Evolutionary conservation across 2,329 filamentous ascomycete species (phyloP).

Genomic region (Alternaria arborescens): DNA sequence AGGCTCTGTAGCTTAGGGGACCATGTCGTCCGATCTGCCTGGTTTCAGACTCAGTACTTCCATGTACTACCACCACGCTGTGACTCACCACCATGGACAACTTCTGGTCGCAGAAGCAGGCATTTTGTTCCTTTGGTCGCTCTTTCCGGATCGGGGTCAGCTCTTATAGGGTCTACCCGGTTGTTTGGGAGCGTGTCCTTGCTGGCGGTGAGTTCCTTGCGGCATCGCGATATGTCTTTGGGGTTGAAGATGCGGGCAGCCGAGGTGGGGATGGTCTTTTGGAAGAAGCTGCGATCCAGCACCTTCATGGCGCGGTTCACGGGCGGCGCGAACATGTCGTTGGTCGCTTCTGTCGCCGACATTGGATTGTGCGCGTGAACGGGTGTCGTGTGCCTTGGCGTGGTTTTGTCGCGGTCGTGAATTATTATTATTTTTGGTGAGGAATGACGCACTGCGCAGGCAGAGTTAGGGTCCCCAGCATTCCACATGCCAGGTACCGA

Average conservation of each 20-base stretch:
- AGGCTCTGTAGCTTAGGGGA: constrained; percentile 73
- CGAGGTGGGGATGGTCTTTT: constrained; percentile 76
- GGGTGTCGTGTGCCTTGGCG: background rate
- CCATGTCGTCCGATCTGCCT: constrained; percentile 77
- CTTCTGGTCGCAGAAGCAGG: constrained; percentile 56
- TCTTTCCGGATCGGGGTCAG: constrained; percentile 67
- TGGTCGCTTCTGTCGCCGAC: constrained; percentile 41
- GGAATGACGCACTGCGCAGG: constrained; percentile 15
- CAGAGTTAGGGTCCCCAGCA: constrained; percentile 4
- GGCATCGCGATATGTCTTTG: constrained; percentile 76
- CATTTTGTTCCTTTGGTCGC: constrained; percentile 59
- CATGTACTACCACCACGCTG: constrained; percentile 14
- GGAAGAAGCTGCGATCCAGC: constrained; percentile 85
- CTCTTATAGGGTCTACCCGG: constrained; percentile 67
- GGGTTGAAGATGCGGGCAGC: constrained; percentile 80
- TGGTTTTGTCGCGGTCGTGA: constrained; percentile 3
- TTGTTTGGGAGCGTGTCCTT: constrained; percentile 72
- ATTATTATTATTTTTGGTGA: constrained; percentile 7
- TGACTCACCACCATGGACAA: constrained; percentile 50
- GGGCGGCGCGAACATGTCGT: constrained; percentile 76
- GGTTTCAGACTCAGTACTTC: constrained; percentile 48
- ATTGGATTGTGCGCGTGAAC: constrained; percentile 31
- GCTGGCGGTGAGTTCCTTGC: constrained; percentile 70
- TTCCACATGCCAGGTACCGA: constrained; percentile 7
- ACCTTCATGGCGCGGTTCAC: constrained; percentile 79